Percentiles rank a stretch among this genome's conserved stretches.
phyloP scores from a whole-genome alignment of 805 yeast species.

The Kockiozyma suomiensis region DNA sequence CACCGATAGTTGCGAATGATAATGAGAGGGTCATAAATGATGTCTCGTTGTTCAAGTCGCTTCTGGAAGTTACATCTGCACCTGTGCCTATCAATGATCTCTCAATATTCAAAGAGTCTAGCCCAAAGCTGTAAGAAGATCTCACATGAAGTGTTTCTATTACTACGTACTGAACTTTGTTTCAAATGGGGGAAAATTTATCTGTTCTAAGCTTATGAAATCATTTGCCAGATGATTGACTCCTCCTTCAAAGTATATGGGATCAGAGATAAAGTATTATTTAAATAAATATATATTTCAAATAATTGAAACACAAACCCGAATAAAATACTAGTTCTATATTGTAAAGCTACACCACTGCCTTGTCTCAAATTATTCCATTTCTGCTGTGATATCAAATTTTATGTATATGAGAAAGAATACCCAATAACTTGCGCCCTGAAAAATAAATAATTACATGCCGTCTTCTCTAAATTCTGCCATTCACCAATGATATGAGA shows the following conservation, averaged over 20 bases:
- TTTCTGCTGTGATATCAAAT: neutral
- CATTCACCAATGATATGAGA: neutral
- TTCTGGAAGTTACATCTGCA: constrained; percentile 57
- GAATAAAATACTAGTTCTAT: no score
- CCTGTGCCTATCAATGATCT: constrained; percentile 53
- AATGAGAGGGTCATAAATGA: constrained; percentile 42
- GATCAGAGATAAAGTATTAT: no score
- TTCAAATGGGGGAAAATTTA: no score
- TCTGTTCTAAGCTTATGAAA: no score
- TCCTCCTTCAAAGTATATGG: neutral
- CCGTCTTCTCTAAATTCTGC: neutral
- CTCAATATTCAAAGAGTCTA: constrained; percentile 20
- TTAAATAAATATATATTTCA: no score
- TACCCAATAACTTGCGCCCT: constrained; percentile 13
- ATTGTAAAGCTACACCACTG: no score
- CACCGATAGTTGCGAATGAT: constrained; percentile 54
- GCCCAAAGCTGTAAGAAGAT: constrained; percentile 23
- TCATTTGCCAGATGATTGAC: no score
- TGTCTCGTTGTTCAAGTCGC: constrained; percentile 59
- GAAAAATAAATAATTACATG: neutral
- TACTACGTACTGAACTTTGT: no score
- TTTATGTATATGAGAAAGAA: neutral
- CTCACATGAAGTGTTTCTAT: neutral
- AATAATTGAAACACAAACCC: no score
- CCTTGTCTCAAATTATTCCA: neutral